Percentiles rank a stretch among this genome's conserved stretches.
These are phyloP conservation scores for Arachis monticola DNA, from an alignment of 331 rosid species.

Conservation along the genomic window DNA sequence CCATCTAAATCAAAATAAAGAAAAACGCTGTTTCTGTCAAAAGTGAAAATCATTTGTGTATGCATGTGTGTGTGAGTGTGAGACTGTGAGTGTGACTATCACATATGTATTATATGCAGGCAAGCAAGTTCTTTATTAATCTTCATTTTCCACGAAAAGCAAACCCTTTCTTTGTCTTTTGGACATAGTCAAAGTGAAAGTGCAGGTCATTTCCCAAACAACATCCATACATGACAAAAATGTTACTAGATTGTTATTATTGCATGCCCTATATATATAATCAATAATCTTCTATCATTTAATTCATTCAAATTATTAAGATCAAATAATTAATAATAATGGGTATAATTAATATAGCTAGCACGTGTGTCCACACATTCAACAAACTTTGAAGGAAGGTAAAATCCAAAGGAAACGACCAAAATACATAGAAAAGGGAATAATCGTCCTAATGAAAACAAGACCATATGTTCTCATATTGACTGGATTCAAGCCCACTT, in stretches of 20 bases:
- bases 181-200: slow-evolving; percentile 46
- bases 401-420: slow-evolving; percentile 60
- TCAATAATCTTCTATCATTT: too few species aligned
- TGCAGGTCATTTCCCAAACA: slow-evolving; percentile 42
- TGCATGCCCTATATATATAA: slow-evolving; percentile 3
- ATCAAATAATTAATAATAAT: too few species aligned
- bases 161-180: slow-evolving; percentile 34
- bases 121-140: slow-evolving; percentile 30
- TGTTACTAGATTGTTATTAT: background rate
- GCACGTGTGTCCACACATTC: slow-evolving; percentile 55
- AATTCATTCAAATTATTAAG: background rate
- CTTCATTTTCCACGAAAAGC: slow-evolving; percentile 43
- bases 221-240: slow-evolving; percentile 39
- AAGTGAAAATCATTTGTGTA: slow-evolving; percentile 38
- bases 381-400: slow-evolving; percentile 44
- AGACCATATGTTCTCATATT: slow-evolving; percentile 39
- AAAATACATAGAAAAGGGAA: slow-evolving; percentile 56
- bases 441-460: slow-evolving; percentile 60
- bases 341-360: slow-evolving; percentile 32
- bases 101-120: too few species aligned
- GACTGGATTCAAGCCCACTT: slow-evolving; percentile 46
- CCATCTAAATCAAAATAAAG: slow-evolving; percentile 31
- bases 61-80: slow-evolving; percentile 15
- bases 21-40: slow-evolving; percentile 45
- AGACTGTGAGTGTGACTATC: slow-evolving; percentile 43